These are phyloP conservation scores for Leishmania mexicana DNA, from an alignment of 208 protist species.

Conservation along the genomic window DNA sequence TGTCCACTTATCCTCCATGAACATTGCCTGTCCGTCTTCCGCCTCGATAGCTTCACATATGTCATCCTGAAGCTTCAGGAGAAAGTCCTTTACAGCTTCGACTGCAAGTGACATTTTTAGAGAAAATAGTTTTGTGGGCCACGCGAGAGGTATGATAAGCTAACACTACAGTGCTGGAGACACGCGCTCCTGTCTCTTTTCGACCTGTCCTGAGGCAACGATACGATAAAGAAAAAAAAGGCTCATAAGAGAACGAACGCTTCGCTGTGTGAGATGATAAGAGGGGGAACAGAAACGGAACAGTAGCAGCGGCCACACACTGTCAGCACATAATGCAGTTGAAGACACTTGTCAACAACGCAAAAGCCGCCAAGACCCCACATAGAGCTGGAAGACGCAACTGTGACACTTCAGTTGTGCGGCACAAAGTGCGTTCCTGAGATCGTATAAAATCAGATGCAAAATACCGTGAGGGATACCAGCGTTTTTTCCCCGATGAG, in stretches of 20 bases:
- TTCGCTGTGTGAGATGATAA: background rate
- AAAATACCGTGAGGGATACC: background rate
- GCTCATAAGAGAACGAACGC: background rate
- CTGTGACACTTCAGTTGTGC: background rate
- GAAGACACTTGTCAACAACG: no score
- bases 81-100: constrained; percentile 37
- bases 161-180: constrained; percentile 6
- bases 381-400: background rate
- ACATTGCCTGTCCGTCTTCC: constrained; percentile 44
- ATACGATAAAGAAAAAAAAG: background rate
- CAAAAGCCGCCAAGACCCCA: background rate
- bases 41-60: constrained; percentile 56
- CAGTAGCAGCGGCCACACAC: background rate
- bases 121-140: background rate
- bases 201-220: background rate
- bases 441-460: background rate
- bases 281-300: background rate
- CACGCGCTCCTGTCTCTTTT: background rate
- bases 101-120: constrained; percentile 21
- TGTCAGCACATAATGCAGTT: background rate
- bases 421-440: background rate
- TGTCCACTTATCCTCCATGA: constrained; percentile 65
- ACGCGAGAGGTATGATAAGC: background rate
- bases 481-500: background rate
- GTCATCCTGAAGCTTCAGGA: constrained; percentile 48